Base-by-base conservation (phyloP, 1,284 basidiomycete genomes). In the Microstroma glucosiphilum region DNA sequence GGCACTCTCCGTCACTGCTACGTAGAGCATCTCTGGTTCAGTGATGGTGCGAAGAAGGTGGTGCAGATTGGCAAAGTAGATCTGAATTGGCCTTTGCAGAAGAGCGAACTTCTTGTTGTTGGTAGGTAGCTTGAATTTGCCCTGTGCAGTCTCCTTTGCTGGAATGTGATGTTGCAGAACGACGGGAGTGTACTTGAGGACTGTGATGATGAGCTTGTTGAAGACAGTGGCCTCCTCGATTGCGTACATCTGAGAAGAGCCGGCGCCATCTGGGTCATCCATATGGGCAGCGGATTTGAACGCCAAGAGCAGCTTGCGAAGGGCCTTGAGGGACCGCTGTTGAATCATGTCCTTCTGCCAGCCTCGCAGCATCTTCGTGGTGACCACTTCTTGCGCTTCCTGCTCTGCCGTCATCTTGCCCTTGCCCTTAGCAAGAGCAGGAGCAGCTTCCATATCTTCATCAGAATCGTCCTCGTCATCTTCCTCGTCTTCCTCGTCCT, bases 261-360 rank as follows among this genome's bases (percentile, higher is more conserved):
- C 67, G 42, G 68, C 67, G 49, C 70, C 69, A 15, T 37, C 63
- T 23, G 49, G 48, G 51, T 71, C 74, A 56, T 67, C 70, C 60
- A 69, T 72, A 42, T 62, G 59, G 55, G 75, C 73, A 15, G 75
- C 76, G 26, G 75, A 67, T 6, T 75, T 73, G 69, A 77, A 78
- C 17, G 76, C 76, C 23, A 78, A 70, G n/a, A 96, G 82, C 6
- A 96, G 84, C 75, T 89, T 91, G 64, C 91, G 83, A 49, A 98
- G 82, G 0, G 91, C 88, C 64, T 90, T 86, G 60, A 97, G 79
- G 1, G 94, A 97, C 58, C 87, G 86, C 80, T 91, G 87, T 88
- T 94, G 74, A 23, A 98, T 82, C 62, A 97, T 83, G n/a, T 86
- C 86, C 78, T 89, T 90, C 78, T 96, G 92, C 94, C 94, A 97